A percentile compares a stretch with the other conserved stretches of the same genome.
Evolutionary conservation across 225 moss, liverwort and hornwort genomes (phyloP).

Genomic region (Marchantia polymorpha): DNA sequence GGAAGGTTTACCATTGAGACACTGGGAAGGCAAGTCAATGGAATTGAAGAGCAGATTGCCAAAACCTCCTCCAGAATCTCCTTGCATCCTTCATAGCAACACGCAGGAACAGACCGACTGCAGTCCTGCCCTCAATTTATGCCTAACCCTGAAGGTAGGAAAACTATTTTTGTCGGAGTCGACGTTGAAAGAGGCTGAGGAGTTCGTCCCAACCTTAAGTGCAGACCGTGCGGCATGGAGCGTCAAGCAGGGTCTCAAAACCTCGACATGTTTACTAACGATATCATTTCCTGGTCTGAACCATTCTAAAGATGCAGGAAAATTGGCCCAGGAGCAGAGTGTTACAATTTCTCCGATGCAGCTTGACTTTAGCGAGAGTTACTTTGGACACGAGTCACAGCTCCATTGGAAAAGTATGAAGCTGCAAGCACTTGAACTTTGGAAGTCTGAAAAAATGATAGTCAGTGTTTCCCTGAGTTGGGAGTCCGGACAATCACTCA

Average conservation of each 20-base stretch:
- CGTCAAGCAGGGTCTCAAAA: neutral
- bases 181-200: neutral
- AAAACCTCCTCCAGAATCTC: neutral
- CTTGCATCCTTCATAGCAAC: conserved; percentile 17
- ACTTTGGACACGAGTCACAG: conserved; percentile 36
- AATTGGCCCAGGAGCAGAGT: conserved; percentile 21
- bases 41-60: neutral
- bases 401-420: conserved; percentile 36
- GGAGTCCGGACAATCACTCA: conserved; percentile 22
- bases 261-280: conserved; percentile 26
- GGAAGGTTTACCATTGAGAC: conserved; percentile 18
- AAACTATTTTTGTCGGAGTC: conserved; percentile 26
- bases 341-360: conserved; percentile 36
- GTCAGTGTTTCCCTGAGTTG: conserved; percentile 22
- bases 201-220: neutral
- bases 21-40: neutral
- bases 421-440: conserved; percentile 21
- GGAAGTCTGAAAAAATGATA: conserved; percentile 25
- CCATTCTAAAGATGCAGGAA: neutral
- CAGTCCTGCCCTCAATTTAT: conserved; percentile 2
- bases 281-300: conserved; percentile 30
- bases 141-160: conserved; percentile 28
- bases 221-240: neutral
- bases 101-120: conserved; percentile 3
- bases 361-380: conserved; percentile 9